A percentile compares a stretch with the other conserved stretches of the same genome.
Evolutionary conservation across 495 filamentous ascomycete genomes (phyloP).

Genomic region (Hypoxylon fuscum): DNA sequence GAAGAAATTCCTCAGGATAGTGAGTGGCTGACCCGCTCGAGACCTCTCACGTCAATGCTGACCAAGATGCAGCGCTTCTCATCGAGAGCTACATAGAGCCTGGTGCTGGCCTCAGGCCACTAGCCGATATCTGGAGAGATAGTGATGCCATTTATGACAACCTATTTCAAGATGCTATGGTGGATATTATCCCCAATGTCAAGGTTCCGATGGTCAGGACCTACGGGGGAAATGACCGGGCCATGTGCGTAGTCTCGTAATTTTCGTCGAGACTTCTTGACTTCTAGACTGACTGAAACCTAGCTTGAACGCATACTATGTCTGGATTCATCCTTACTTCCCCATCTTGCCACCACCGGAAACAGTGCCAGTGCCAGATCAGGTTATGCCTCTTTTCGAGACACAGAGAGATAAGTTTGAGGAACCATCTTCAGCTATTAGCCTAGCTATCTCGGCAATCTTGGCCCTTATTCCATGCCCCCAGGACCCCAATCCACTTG

Average conservation of each 20-base stretch:
- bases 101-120: constrained; percentile 42
- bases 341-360: constrained; percentile 65
- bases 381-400: constrained; percentile 54
- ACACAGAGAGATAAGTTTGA: constrained; percentile 54
- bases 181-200: constrained; percentile 28
- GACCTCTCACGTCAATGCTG: constrained; percentile 1
- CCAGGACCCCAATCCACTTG: constrained; percentile 57
- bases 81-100: constrained; percentile 45
- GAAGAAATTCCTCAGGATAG: constrained; percentile 44
- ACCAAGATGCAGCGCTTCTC: constrained; percentile 36
- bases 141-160: constrained; percentile 45
- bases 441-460: constrained; percentile 64
- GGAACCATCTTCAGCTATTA: constrained; percentile 62
- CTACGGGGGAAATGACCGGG: constrained; percentile 38
- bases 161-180: constrained; percentile 40
- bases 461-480: constrained; percentile 65
- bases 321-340: constrained; percentile 67
- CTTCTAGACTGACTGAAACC: constrained; percentile 39
- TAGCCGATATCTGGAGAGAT: constrained; percentile 43
- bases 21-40: constrained; percentile 18
- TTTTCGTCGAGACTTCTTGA: neutral
- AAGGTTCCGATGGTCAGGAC: constrained; percentile 41
- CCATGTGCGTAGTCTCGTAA: constrained; percentile 36
- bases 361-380: constrained; percentile 53
- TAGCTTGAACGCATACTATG: constrained; percentile 69